Base-by-base conservation (phyloP, 2,329 filamentous ascomycete genomes). In the Colletotrichum horii region DNA sequence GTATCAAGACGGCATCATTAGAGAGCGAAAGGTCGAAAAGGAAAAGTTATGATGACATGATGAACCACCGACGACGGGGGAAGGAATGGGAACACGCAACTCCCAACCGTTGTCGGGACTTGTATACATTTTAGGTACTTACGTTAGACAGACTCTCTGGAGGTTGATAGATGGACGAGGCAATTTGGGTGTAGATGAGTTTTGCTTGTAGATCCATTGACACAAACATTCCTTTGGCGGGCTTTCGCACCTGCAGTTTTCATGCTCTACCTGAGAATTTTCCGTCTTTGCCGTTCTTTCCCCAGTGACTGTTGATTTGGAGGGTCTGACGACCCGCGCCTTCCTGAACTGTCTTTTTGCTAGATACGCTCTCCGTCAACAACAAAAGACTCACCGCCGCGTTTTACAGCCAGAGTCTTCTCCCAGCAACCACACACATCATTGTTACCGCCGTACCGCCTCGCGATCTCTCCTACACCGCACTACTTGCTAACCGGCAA, bases 1-100 rank as follows among this genome's bases (percentile, higher is more conserved):
- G 61, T 90, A 89, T 74, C 89, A 91, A 77, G 89, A 91, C 76
- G 89, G 89, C 4, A 84, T 90, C 8, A 71, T 76, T 43, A 80
- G 78, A 75, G 79, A 75, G 67, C 74, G 77, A 8, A 78, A 73
- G 32, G 76, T 76, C 55, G 77, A 68, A 14, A 62, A 76, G 14
- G 77, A 71, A 22, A 84, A 80, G 77, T 61, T 84, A 22, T 83
- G 58, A 73, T 52, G 65, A 26, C 62, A 43, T 38, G 34, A 28
- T 22, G 60, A 22, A 24, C 32, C n/a, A 43, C n/a, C 22, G 28
- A 32, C 38, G 19, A 26, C 15, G 26, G 26, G 28, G 24, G 26
- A 30, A 16, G 26, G n/a, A 36, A 65, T 16, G 22, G 34, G 22
- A 24, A 52, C 43, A 24, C n/a, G n/a, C 36, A 16, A 64, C 11